Conservation (phyloP, 768 basidiomycete species). For the Leccinum sublutescens region DNA sequence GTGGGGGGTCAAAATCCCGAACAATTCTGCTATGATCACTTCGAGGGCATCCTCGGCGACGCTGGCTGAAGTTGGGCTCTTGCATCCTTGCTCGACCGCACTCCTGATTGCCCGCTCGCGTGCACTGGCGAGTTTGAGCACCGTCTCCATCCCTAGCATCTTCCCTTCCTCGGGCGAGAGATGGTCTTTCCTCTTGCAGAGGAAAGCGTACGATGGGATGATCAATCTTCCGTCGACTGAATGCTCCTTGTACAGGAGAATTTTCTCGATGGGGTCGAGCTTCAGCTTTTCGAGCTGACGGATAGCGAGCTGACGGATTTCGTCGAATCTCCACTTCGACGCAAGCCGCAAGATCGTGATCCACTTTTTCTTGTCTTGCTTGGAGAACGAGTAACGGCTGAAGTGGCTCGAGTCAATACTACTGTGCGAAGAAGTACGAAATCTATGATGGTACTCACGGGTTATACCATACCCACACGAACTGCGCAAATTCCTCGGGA, state of each 20-base stretch:
- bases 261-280: conserved; percentile 50
- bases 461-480: conserved; percentile 59
- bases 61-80: conserved; percentile 7
- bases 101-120: conserved; percentile 46
- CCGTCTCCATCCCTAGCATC: conserved; percentile 55
- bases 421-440: neutral
- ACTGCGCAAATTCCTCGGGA: conserved; percentile 40
- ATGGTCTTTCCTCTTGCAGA: conserved; percentile 52
- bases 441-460: conserved; percentile 12
- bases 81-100: conserved; percentile 7
- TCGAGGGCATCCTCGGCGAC: conserved; percentile 27
- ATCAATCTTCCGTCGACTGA: conserved; percentile 48
- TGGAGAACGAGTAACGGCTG: conserved; percentile 57
- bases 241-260: conserved; percentile 55
- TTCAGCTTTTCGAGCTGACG: conserved; percentile 52
- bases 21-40: conserved; percentile 33
- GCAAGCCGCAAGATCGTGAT: conserved; percentile 51
- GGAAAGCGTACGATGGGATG: conserved; percentile 47
- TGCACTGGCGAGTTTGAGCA: conserved; percentile 49
- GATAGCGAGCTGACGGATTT: conserved; percentile 50
- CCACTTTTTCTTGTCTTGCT: conserved; percentile 53
- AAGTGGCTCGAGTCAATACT: neutral
- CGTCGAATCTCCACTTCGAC: conserved; percentile 51
- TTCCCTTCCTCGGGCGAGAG: conserved; percentile 53
- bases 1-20: conserved; percentile 21